These are phyloP conservation scores for Didymella pinodella DNA, from an alignment of 2,329 filamentous ascomycete species.

Conservation along the genomic window DNA sequence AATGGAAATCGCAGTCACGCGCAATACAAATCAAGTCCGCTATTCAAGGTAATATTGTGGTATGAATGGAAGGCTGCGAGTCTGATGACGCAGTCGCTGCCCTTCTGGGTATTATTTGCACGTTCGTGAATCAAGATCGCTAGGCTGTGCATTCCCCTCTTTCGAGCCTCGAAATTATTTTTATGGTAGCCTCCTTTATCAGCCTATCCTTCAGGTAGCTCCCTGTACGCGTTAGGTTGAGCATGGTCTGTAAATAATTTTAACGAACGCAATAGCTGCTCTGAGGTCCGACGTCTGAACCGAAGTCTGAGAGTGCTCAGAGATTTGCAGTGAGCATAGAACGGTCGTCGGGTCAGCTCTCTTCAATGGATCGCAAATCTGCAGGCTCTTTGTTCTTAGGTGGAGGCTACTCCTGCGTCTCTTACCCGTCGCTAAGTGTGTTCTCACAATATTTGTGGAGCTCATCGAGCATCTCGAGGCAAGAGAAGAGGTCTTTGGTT, in stretches of 20 bases:
- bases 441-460: constrained; percentile 3
- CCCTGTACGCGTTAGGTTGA: neutral
- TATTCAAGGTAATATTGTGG: neutral
- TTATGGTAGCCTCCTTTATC: neutral
- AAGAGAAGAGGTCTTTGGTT: constrained; percentile 8
- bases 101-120: neutral
- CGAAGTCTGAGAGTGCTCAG: neutral
- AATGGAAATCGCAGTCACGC: neutral
- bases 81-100: neutral
- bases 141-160: neutral
- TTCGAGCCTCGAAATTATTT: neutral
- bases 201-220: neutral
- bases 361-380: neutral
- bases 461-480: constrained; percentile 13
- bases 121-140: neutral
- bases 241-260: neutral
- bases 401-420: neutral
- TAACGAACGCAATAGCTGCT: neutral
- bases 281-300: neutral
- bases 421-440: constrained; percentile 1
- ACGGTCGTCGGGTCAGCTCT: neutral
- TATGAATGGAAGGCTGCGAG: neutral
- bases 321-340: constrained; percentile 5
- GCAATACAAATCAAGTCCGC: neutral
- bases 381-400: neutral